Percentiles rank a stretch among this genome's conserved stretches.
Evolutionary conservation across 495 filamentous ascomycete species (phyloP).

Genomic region (Penicillium odoratum): DNA sequence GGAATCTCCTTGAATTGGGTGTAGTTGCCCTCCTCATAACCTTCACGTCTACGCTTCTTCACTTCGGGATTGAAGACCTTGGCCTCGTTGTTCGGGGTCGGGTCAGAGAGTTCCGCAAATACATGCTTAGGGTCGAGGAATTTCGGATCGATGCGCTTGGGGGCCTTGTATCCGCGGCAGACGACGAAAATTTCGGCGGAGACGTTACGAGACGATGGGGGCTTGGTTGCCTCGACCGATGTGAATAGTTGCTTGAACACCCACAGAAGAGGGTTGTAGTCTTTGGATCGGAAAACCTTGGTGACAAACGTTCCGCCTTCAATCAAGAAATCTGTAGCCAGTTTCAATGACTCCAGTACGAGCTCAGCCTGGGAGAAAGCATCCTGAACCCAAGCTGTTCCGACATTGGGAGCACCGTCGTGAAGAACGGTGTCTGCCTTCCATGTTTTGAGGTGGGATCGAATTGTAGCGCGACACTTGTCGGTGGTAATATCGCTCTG

Average conservation of each 20-base stretch:
- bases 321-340: constrained; percentile 89
- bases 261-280: constrained; percentile 95
- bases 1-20: constrained; percentile 86
- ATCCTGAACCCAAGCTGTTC: constrained; percentile 97
- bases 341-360: constrained; percentile 85
- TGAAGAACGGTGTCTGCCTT: constrained; percentile 97
- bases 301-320: constrained; percentile 95
- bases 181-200: constrained; percentile 99
- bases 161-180: constrained; percentile 90
- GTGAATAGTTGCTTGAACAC: constrained; percentile 96
- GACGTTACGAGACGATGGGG: constrained; percentile 91
- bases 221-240: constrained; percentile 95
- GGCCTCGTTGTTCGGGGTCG: constrained; percentile 92
- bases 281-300: constrained; percentile 96
- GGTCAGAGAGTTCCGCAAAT: constrained; percentile 89
- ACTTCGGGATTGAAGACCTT: constrained; percentile 96
- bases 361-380: constrained; percentile 97
- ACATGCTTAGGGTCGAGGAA: constrained; percentile 89
- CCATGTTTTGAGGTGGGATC: constrained; percentile 91
- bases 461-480: constrained; percentile 90
- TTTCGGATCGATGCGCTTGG: constrained; percentile 86
- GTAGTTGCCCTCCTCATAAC: constrained; percentile 96
- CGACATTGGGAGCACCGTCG: constrained; percentile 97
- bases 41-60: constrained; percentile 95
- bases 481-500: constrained; percentile 98